These are phyloP conservation scores for Saccharata proteae DNA, from an alignment of 2,329 filamentous ascomycete genomes.

Conservation along the genomic window DNA sequence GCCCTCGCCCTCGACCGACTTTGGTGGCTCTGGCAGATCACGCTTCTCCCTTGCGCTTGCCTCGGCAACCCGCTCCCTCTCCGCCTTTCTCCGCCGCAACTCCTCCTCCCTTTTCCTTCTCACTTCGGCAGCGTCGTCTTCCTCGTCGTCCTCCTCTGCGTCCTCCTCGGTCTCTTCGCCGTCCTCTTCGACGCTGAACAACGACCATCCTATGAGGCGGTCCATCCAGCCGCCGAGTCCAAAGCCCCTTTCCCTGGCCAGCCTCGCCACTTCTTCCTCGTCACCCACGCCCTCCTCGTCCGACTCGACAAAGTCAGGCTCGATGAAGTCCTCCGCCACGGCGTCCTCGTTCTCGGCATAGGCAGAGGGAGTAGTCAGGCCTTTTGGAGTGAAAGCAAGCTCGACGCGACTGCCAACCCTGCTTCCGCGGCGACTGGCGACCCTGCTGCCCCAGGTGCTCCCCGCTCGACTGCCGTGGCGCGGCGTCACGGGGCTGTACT, in stretches of 20 bases:
- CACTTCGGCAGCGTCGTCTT: constrained; percentile 22
- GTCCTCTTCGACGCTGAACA: constrained; percentile 43
- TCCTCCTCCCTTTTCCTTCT: constrained; percentile 22
- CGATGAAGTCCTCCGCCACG: constrained; percentile 12
- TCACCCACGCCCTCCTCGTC: constrained; percentile 31
- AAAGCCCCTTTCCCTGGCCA: constrained; percentile 40
- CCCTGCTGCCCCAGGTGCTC: constrained; percentile 4
- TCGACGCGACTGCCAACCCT: constrained; percentile 21
- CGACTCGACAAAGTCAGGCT: constrained; percentile 40
- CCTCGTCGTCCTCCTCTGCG: constrained; percentile 19
- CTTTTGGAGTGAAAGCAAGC: constrained; percentile 10
- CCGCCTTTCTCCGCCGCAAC: constrained; percentile 22
- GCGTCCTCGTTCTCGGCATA: constrained; percentile 15
- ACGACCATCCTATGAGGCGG: constrained; percentile 43
- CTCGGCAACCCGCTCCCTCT: constrained; percentile 3
- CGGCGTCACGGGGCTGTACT: constrained; percentile 15
- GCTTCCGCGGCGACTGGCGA: constrained; percentile 19
- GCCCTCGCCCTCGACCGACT: constrained; percentile 23
- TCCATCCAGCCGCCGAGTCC: constrained; percentile 47
- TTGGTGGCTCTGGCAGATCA: constrained; percentile 7
- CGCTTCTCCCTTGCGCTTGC: constrained; percentile 13
- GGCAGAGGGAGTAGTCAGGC: too few relatives aligned
- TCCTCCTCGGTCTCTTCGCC: constrained; percentile 23
- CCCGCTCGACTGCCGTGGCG: constrained; percentile 5
- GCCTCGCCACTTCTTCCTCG: constrained; percentile 40